Conservation (phyloP, 345 rosid genomes). For the Eutrema heterophyllum region DNA sequence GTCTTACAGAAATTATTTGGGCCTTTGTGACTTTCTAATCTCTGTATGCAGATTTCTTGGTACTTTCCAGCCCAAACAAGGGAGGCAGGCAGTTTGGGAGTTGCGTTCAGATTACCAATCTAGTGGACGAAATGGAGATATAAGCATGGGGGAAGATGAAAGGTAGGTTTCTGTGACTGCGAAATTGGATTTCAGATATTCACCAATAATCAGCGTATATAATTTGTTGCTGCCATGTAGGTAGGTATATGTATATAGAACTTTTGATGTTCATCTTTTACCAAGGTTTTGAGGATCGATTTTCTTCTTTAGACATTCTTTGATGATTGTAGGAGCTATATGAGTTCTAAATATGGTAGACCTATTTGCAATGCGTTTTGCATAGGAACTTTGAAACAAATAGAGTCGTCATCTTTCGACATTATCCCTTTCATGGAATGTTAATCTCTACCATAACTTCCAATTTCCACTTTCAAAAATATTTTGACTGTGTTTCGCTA, state of each 20-base stretch:
- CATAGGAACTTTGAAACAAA: neutral
- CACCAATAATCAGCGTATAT: neutral
- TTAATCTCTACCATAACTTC: neutral
- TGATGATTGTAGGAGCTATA: neutral
- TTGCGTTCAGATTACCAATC: constrained; percentile 55
- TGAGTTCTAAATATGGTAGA: neutral
- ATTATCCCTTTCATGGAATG: neutral
- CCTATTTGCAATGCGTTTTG: neutral
- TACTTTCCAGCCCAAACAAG: constrained; percentile 69
- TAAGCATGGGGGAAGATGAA: constrained; percentile 49
- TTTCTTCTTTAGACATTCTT: neutral
- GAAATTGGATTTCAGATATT: constrained; percentile 3
- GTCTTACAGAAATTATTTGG: neutral
- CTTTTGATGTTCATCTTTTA: neutral
- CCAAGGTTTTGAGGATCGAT: neutral
- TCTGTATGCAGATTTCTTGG: constrained; percentile 77
- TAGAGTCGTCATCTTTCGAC: neutral
- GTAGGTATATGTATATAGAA: neutral
- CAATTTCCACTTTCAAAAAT: neutral
- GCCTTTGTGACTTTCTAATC: neutral
- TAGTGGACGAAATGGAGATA: constrained; percentile 58
- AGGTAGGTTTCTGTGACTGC: constrained; percentile 43
- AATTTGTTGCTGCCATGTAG: constrained; percentile 5
- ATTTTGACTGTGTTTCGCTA: neutral
- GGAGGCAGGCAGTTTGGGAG: constrained; percentile 80